Evolutionary conservation across 169 alveolate genomes (phyloP).

Genomic region (Toxoplasma gondii): DNA sequence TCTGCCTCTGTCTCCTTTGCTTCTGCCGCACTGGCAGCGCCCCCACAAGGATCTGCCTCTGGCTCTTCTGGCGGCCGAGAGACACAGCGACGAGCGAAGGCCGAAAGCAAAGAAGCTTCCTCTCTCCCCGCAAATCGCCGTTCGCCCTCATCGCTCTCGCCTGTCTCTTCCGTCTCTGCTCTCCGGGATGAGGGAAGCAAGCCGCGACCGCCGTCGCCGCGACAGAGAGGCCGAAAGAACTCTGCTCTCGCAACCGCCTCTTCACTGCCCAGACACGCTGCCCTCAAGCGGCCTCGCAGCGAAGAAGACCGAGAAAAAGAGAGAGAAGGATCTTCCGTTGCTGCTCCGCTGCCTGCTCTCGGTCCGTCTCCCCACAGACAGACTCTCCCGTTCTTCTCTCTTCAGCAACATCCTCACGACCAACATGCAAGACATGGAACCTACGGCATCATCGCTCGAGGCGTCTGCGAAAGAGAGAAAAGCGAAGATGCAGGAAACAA

Average conservation of each 20-base stretch:
- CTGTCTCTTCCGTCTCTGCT: no score
- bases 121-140: neutral
- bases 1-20: neutral
- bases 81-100: neutral
- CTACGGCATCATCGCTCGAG: constrained; percentile 64
- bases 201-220: no score
- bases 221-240: neutral
- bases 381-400: neutral
- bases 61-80: neutral
- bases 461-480: constrained; percentile 33
- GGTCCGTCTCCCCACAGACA: neutral
- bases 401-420: constrained; percentile 68
- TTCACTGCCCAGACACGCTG: neutral
- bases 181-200: no score
- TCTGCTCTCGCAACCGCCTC: neutral
- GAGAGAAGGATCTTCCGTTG: neutral
- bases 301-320: neutral
- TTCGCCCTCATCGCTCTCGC: no score
- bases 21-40: neutral
- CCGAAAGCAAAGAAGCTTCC: neutral
- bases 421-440: constrained; percentile 71
- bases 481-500: neutral
- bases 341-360: neutral
- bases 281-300: neutral
- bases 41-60: no score